Conservation (phyloP, 331 rosid species). For the Pyracantha coccinea region DNA sequence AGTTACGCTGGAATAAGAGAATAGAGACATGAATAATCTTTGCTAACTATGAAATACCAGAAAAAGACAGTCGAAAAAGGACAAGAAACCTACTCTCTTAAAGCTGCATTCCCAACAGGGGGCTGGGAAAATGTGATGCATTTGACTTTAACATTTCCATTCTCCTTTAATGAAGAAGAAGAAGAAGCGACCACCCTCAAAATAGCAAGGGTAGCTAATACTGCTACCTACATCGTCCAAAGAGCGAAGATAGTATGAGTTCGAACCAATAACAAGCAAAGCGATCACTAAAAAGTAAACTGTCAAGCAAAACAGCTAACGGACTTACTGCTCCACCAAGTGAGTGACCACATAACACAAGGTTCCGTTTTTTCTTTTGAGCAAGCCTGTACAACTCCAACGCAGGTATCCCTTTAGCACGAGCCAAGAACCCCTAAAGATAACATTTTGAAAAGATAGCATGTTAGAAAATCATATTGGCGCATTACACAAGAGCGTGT, state of each 20-base stretch:
- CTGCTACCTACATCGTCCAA: slow-evolving; percentile 64
- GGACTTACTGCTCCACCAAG: slow-evolving; percentile 97
- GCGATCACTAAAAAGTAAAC: neutral
- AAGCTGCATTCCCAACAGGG: slow-evolving; percentile 97
- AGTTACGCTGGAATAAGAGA: neutral
- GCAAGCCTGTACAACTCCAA: slow-evolving; percentile 92
- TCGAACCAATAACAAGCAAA: slow-evolving; percentile 5
- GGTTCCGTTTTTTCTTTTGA: slow-evolving; percentile 87
- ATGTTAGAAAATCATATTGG: neutral
- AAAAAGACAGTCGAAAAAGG: neutral
- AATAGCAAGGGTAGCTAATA: slow-evolving; percentile 96
- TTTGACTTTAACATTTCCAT: slow-evolving; percentile 58
- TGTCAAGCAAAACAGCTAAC: slow-evolving; percentile 10
- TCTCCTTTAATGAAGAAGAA: slow-evolving; percentile 78
- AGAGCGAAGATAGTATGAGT: slow-evolving; percentile 6
- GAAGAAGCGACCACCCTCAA: slow-evolving; percentile 93
- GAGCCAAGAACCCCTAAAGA: slow-evolving; percentile 91
- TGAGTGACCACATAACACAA: slow-evolving; percentile 94
- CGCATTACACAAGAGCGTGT: neutral
- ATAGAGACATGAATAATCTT: neutral
- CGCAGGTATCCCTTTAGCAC: slow-evolving; percentile 99
- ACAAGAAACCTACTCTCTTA: slow-evolving; percentile 71
- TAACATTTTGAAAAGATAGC: neutral
- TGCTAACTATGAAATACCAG: neutral
- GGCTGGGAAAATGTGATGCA: slow-evolving; percentile 98